Evolutionary conservation across 1,284 basidiomycete genomes (phyloP), one percentile per base, ranked within the genome.

Genomic region (Porphyrellus sp.): DNA sequence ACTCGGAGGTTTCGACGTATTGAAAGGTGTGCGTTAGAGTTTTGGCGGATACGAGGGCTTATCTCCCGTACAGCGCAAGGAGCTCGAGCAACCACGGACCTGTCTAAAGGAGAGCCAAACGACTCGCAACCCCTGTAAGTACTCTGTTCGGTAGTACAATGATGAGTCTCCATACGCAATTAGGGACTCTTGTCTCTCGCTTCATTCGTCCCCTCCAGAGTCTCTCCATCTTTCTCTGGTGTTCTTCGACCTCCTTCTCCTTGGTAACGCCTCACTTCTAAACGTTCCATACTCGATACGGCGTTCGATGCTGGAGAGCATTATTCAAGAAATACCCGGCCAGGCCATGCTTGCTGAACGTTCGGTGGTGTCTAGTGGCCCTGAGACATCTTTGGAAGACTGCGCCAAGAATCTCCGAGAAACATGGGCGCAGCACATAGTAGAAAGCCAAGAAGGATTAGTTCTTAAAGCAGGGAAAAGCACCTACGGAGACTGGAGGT

Each of bases 191-290:
- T 76, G 77, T 41, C 69, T 68, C 53, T 81, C 80, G 15, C 71
- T 81, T 55, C 60, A 74, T 43, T 82, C 80, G 20, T 74, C 77
- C 5, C 49, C 28, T 71, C 73, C 51, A 63, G 60, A 50, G 58
- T 69, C 72, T 11, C 74, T 83, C 5, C 87, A 85, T 54, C 79
- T 93, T 5, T 88, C 83, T 15, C 75, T 94, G 6, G 84, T 90
- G 4, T 94, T 92, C 74, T 95, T 94, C 62, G 93, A 94, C 60
- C 63, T 93, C 12, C 74, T 96, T 4, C 68, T 80, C 18, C 69
- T 91, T 1, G 80, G 93, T 58, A 80, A 72, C 13, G 56, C 70
- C 25, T 84, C 78, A 6, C 71, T 91, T 11, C 62, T 92, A 8
- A 69, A 74, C 2, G 64, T 65, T 3, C 67, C 83, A 0, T 93